Evolutionary conservation across 305 asterid species (phyloP).

Genomic region (Lippia alba): DNA sequence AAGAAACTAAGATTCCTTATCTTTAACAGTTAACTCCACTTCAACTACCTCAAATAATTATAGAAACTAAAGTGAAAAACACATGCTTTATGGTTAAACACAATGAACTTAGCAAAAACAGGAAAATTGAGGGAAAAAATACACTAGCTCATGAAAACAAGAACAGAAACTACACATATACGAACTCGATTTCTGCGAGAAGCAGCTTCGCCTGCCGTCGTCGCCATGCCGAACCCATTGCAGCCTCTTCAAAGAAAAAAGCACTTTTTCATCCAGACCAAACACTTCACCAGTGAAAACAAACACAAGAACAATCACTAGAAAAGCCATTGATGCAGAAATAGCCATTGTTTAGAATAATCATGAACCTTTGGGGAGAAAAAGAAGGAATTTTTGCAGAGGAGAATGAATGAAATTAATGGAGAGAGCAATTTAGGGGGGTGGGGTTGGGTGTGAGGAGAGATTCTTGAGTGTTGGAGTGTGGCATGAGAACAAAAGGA

Average conservation of each 20-base stretch:
- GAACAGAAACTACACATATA: slow-evolving; percentile 5
- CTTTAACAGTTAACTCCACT: slow-evolving; percentile 31
- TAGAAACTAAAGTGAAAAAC: background rate
- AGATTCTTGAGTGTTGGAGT: slow-evolving; percentile 68
- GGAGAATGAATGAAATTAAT: background rate
- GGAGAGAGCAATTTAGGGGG: slow-evolving; percentile 20
- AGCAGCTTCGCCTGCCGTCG: slow-evolving; percentile 28
- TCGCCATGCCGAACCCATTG: slow-evolving; percentile 32
- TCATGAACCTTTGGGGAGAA: background rate
- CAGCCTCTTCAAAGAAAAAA: slow-evolving; percentile 51
- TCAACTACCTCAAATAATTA: slow-evolving; percentile 25
- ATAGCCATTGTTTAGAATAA: slow-evolving; percentile 33
- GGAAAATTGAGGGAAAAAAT: too few relatives aligned
- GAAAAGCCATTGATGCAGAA: slow-evolving; percentile 35
- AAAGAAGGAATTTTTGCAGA: slow-evolving; percentile 22
- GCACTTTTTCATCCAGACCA: slow-evolving; percentile 45
- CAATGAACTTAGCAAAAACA: slow-evolving; percentile 11
- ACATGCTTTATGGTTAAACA: slow-evolving; percentile 13
- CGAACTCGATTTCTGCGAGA: slow-evolving; percentile 69
- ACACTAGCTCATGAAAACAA: slow-evolving; percentile 19
- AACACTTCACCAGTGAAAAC: slow-evolving; percentile 30
- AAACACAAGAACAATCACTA: slow-evolving; percentile 31
- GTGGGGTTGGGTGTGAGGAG: slow-evolving; percentile 5
- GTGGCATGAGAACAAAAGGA: slow-evolving; percentile 71
- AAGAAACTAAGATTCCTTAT: slow-evolving; percentile 22